Percentiles rank a stretch among this genome's conserved stretches.
Evolutionary conservation across 148 eudicot species (phyloP).

Genomic region (Euryodendron excelsum): DNA sequence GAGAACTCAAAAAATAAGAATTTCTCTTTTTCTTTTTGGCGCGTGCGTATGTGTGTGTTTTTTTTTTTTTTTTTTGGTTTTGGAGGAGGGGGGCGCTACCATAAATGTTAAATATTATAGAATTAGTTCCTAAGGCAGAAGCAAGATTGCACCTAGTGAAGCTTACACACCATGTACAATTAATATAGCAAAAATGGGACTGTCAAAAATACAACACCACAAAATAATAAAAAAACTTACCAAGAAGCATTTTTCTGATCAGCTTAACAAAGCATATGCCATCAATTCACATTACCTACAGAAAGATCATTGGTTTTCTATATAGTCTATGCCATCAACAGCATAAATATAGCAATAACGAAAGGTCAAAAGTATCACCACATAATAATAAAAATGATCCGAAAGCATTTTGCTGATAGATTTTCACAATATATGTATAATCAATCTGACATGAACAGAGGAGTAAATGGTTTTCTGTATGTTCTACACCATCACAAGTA

Average conservation of each 20-base stretch:
- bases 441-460: neutral
- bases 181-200: too few relatives aligned
- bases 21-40: too few relatives aligned
- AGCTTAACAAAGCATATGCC: neutral
- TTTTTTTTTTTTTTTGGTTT: too few relatives aligned
- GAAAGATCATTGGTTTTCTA: neutral
- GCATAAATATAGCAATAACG: neutral
- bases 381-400: neutral
- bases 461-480: neutral
- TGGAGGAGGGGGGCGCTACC: too few relatives aligned
- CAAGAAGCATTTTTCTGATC: neutral
- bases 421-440: neutral
- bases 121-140: too few relatives aligned
- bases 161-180: too few relatives aligned
- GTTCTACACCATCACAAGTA: slow-evolving; percentile 1
- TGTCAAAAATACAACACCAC: slow-evolving; percentile 37
- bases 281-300: neutral
- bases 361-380: neutral
- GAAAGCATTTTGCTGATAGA: neutral
- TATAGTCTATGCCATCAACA: neutral
- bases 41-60: too few relatives aligned
- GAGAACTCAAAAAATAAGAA: too few relatives aligned
- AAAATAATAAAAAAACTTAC: neutral
- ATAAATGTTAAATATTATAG: too few relatives aligned
- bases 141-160: too few relatives aligned